Percentiles rank a stretch among this genome's conserved stretches.
phyloP scores from a whole-genome alignment of 805 yeast genomes.

The Starmerella bombicola region DNA sequence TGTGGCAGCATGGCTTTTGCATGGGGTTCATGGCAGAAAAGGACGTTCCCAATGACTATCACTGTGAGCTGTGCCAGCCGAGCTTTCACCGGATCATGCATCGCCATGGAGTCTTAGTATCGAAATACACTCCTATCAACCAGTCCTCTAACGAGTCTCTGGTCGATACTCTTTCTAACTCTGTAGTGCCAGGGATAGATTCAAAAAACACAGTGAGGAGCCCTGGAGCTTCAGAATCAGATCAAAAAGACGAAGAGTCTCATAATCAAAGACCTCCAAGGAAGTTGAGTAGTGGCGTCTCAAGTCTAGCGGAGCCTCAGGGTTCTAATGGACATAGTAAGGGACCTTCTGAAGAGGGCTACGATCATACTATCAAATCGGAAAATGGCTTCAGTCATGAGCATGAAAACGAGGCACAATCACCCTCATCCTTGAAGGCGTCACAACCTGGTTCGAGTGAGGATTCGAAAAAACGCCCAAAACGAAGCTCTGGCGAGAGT shows the following conservation, averaged over 20 bases:
- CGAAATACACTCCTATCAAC: conserved; percentile 11
- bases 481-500: not conserved
- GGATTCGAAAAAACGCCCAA: conserved; percentile 1
- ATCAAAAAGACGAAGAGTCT: not conserved
- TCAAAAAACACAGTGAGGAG: not conserved
- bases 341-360: not conserved
- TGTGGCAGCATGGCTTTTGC: conserved; percentile 97
- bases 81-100: conserved; percentile 43
- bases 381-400: not conserved
- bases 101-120: conserved; percentile 12
- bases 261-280: too few relatives aligned
- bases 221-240: not conserved
- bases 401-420: not conserved
- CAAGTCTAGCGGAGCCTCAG: not conserved
- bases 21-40: conserved; percentile 68
- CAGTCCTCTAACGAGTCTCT: not conserved
- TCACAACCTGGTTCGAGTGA: not conserved
- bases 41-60: conserved; percentile 81
- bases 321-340: not conserved
- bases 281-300: not conserved
- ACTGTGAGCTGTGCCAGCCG: conserved; percentile 88
- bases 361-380: not conserved
- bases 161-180: not conserved
- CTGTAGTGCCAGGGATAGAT: not conserved
- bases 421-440: not conserved